Percentiles rank a stretch among this genome's conserved stretches.
These are phyloP conservation scores for Coemansia guatemalensis DNA, from an alignment of 192 early-diverging fungal genomes.

Conservation along the genomic window DNA sequence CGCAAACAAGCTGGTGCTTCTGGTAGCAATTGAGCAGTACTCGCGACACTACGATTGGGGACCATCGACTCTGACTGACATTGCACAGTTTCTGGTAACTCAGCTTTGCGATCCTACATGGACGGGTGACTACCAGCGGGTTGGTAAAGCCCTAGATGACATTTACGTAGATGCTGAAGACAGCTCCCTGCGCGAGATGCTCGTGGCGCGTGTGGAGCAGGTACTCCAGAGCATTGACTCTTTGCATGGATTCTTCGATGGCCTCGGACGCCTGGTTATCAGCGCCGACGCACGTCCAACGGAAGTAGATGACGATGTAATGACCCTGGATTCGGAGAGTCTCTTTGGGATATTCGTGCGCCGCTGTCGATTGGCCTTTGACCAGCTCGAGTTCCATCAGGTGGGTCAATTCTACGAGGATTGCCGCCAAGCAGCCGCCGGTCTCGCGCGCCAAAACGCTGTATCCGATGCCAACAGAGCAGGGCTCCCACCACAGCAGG, in stretches of 20 bases:
- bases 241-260: constrained; percentile 38
- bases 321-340: constrained; percentile 44
- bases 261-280: constrained; percentile 14
- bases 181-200: constrained; percentile 14
- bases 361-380: constrained; percentile 44
- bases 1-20: constrained; percentile 34
- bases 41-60: constrained; percentile 49
- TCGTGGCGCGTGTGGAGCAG: constrained; percentile 9
- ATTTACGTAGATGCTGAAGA: constrained; percentile 7
- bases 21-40: constrained; percentile 42
- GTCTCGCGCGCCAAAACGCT: background rate
- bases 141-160: constrained; percentile 7
- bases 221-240: constrained; percentile 25
- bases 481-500: background rate
- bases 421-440: constrained; percentile 9
- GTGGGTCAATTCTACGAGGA: constrained; percentile 20
- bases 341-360: constrained; percentile 46
- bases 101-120: constrained; percentile 23
- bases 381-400: constrained; percentile 51
- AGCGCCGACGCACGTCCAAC: constrained; percentile 11
- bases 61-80: constrained; percentile 23
- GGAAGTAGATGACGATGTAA: constrained; percentile 9
- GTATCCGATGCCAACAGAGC: background rate
- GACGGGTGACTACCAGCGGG: constrained; percentile 1
- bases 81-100: constrained; percentile 25